Percentiles rank a stretch among this genome's conserved stretches.
Conservation (phyloP, 768 basidiomycete species). For the Paxillus involutus region DNA sequence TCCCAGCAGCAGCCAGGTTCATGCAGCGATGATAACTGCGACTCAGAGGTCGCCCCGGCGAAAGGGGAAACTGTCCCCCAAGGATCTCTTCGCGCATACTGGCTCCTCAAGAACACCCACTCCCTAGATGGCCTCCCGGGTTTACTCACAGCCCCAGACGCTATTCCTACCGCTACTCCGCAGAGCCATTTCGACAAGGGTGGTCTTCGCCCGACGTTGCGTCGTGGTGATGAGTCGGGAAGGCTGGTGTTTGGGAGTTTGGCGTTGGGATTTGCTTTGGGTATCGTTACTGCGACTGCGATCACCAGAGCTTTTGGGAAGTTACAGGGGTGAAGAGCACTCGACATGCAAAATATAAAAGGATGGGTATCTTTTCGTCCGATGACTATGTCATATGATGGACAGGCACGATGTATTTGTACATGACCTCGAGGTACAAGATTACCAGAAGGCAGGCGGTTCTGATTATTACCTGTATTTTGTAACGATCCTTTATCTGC, state of each 20-base stretch:
- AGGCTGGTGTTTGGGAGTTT: slow-evolving; percentile 6
- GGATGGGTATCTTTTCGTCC: not conserved
- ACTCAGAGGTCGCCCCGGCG: slow-evolving; percentile 9
- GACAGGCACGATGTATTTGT: too few relatives aligned
- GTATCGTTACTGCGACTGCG: slow-evolving; percentile 8
- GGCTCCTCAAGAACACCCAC: slow-evolving; percentile 45
- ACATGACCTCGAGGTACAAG: too few relatives aligned
- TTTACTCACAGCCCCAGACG: slow-evolving; percentile 30
- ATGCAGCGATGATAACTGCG: not conserved
- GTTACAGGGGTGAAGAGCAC: slow-evolving; percentile 1
- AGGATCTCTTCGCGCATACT: slow-evolving; percentile 51
- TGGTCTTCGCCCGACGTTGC: slow-evolving; percentile 11
- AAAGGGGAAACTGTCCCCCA: slow-evolving; percentile 3
- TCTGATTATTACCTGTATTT: not conserved
- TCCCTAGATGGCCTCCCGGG: slow-evolving; percentile 65
- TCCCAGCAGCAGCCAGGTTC: not conserved
- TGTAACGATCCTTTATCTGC: too few relatives aligned
- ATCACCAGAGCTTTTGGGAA: slow-evolving; percentile 9
- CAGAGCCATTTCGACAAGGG: slow-evolving; percentile 19
- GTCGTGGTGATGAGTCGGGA: not conserved
- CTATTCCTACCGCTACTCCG: slow-evolving; percentile 6
- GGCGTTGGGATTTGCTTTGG: slow-evolving; percentile 17
- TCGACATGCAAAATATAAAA: not conserved
- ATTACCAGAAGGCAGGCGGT: too few relatives aligned
- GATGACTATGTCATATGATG: too few relatives aligned